Base-by-base conservation (phyloP, 768 basidiomycete genomes). In the Tricholomella constricta region DNA sequence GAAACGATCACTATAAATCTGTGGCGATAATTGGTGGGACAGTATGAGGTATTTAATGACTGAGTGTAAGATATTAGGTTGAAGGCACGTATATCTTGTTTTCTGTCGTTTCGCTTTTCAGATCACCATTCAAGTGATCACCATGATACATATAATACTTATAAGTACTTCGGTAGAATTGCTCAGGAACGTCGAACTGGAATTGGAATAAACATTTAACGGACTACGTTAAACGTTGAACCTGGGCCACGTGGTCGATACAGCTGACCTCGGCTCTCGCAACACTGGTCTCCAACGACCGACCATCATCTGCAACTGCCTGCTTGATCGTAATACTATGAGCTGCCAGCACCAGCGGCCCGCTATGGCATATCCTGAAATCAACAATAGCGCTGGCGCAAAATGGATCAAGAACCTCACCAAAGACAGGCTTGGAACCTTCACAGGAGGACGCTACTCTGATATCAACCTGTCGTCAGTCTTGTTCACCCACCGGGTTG, bases 351-450 rank as follows among this genome's bases (percentile, higher is more conserved):
- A 52, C 15, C 38, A 38, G 17, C 34, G 8, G 15, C 48, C 40
- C 23, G 25, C 1, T 26, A 9, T 29, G 8, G 19, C 22, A 9
- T 90, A 90, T 62, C 79, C 86, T 6, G 73, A 76, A 47, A 74
- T 81, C 43, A 89, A 89, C 69, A 71, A 75, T 38, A 70, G 75
- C 43, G 60, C 84, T 0, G 89, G 89, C 27, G 76, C 80, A 12
- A 92, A 92, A 76, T 92, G 90, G 89, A 85, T 89, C 72, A 92
- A 92, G 72, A 72, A 72, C 51, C 75, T 91, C 43, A 89, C 86
- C 3, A 77, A 76, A 51, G 79, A 74, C 54, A 75, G 88, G 25
- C 73, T 86, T 14, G 72, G 70, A 31, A 85, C 77, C 36, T 89
- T 90, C 66, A 64, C 74, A 12, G 91, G 91, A 3, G 94, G 94